Percentiles rank a stretch among this genome's conserved stretches.
These are phyloP conservation scores for Paramyrothecium sp. DNA, from an alignment of 2,329 filamentous ascomycete genomes.

Conservation along the genomic window DNA sequence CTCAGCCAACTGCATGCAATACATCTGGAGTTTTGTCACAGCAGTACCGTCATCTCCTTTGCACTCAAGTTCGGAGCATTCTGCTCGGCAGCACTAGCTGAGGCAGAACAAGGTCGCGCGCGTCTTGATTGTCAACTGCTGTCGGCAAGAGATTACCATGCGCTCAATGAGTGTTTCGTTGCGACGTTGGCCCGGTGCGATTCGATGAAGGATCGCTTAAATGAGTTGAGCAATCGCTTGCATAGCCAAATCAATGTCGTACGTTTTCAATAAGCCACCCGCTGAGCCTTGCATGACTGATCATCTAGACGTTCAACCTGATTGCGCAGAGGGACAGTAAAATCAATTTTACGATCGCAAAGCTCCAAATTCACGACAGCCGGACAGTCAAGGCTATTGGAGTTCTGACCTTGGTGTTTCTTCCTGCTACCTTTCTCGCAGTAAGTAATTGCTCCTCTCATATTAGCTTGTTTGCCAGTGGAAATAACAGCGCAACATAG, in stretches of 20 bases:
- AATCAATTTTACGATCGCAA: conserved; percentile 4
- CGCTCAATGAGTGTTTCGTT: conserved; percentile 2
- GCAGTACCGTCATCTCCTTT: conserved; percentile 3
- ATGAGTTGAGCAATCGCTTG: conserved; percentile 3
- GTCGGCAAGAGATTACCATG: neutral
- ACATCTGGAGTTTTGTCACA: conserved; percentile 7
- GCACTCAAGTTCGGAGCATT: conserved; percentile 1
- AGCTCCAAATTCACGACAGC: conserved; percentile 4
- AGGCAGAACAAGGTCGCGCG: conserved; percentile 1
- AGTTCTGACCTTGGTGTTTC: conserved; percentile 3
- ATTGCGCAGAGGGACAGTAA: conserved; percentile 8
- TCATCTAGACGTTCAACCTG: conserved; percentile 4
- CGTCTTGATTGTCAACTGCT: neutral
- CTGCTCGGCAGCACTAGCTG: neutral
- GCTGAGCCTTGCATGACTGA: neutral
- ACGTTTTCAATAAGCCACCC: conserved; percentile 1
- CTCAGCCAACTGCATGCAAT: conserved; percentile 6
- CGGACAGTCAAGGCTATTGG: conserved; percentile 3
- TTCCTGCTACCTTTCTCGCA: conserved; percentile 5
- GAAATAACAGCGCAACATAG: conserved; percentile 1
- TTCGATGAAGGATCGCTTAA: conserved; percentile 2
- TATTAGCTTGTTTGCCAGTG: conserved; percentile 4
- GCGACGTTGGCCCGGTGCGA: neutral
- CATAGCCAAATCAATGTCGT: conserved; percentile 9
- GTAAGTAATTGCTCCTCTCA: neutral